Evolutionary conservation across 176 grass and related monocot species (phyloP), one percentile per base, ranked within the genome.

Genomic region (Elaeis guineensis): DNA sequence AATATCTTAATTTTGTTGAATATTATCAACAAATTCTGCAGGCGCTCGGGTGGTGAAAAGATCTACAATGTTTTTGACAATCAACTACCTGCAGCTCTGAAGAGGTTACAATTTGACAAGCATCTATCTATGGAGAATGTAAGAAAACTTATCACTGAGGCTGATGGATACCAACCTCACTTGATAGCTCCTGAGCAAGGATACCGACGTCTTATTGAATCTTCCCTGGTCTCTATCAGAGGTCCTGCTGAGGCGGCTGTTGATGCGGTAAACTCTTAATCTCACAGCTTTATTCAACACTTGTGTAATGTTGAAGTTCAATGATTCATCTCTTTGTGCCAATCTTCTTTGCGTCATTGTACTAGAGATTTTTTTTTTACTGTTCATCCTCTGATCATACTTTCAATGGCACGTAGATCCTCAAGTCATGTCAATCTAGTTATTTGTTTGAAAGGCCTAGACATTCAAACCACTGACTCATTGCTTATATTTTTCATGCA

Each of bases 141-240:
- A 73, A 87, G 69, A 69, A 96, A 96, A 62, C 81, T 90, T 32
- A 87, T 96, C 58, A 96, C 86, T 23, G 86, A 96, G 64, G 91
- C 91, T 72, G 91, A 96, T 79, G 91, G 91, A 49, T 96, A 96
- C 66, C 91, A 96, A 53, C 91, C 91, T 84, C 91, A 96, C 80
- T 90, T 96, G 72, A 96, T 96, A 71, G 91, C 91, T 74, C 91
- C 91, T 74, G 91, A 96, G 69, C 91, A 96, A 83, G 91, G 91
- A 50, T 96, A 96, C 79, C 80, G 91, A 1, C 91, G 91, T 29
- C 86, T 96, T 49, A 96, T 96, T 50, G 91, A 96, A 72, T 96
- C 91, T 72, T 96, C 82, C 49, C 44, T 96, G 66, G 49, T 96
- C 66, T 86, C 76, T 75, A 90, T 96, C 84, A 90, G 91, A 84